phyloP scores from a whole-genome alignment of 2,329 filamentous ascomycete genomes.

The Zasmidium angulare region DNA sequence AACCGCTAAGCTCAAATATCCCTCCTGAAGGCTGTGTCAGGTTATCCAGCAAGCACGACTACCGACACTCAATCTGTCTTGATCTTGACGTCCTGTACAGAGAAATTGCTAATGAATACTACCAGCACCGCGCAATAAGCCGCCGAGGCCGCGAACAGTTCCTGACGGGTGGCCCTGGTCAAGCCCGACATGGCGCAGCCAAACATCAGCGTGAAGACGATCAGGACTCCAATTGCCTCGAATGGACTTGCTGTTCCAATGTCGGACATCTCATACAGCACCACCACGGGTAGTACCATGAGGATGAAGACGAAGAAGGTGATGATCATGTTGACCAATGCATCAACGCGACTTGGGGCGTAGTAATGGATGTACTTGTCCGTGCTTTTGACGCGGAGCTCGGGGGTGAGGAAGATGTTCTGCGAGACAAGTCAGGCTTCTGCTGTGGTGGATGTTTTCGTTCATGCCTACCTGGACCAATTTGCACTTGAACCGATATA shows the following conservation, averaged over 20 bases:
- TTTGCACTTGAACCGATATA: slow-evolving; percentile 30
- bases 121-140: slow-evolving; percentile 29
- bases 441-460: too few species aligned
- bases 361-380: slow-evolving; percentile 39
- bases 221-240: slow-evolving; percentile 41
- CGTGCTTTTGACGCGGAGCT: slow-evolving; percentile 39
- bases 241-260: slow-evolving; percentile 35
- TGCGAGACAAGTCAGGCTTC: too few species aligned
- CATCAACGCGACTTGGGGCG: slow-evolving; percentile 39
- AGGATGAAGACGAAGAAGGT: slow-evolving; percentile 45
- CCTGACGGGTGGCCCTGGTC: slow-evolving; percentile 25
- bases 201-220: slow-evolving; percentile 41
- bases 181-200: slow-evolving; percentile 24
- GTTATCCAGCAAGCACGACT: neutral
- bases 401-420: slow-evolving; percentile 40
- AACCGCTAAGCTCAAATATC: too few species aligned
- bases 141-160: slow-evolving; percentile 29
- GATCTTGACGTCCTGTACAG: slow-evolving; percentile 7
- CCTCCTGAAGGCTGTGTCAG: too few species aligned
- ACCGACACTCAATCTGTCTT: neutral
- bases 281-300: slow-evolving; percentile 42
- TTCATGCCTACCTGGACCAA: slow-evolving; percentile 28
- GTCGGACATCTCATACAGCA: slow-evolving; percentile 40
- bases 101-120: slow-evolving; percentile 29
- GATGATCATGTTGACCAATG: slow-evolving; percentile 43